Evolutionary conservation across 2,329 filamentous ascomycete genomes (phyloP), one percentile per base, ranked within the genome.

Genomic region (Colletotrichum abscissum): DNA sequence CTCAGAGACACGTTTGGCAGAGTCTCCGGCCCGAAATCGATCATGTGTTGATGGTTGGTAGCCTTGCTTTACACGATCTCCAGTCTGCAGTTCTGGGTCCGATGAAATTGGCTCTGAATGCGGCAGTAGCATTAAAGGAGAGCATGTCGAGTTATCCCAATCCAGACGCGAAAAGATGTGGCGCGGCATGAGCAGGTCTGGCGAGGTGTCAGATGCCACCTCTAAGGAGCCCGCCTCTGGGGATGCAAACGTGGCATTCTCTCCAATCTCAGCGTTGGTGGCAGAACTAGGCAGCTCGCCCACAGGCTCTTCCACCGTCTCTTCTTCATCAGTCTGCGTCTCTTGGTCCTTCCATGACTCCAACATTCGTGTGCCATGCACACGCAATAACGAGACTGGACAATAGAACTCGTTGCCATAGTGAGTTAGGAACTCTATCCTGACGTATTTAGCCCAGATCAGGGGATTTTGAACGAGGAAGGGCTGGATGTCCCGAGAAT

Each of bases 401-500:
- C 97, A 99, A 81, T 98, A 99, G 81, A 94, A 99, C 81, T 99
- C 97, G 77, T 95, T 97, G 9, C 97, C 97, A 81, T 96, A 99
- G 81, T 99, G 96, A 5, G 92, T 95, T 62, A 98, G 82, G 76
- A 98, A 97, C 80, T 99, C 97, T 72, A 99, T 91, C 28, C 95
- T 91, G 55, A 99, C 84, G 83, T 98, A 99, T 75, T 96, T 92
- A 56, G 97, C 95, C 93, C 95, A 99, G 60, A 98, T 98, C 74
- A 97, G 91, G 1, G 97, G 95, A 78, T 98, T 97, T 77, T 97
- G 92, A n/a, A 99, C 89, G 16, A 98, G 85, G 79, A 99, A 99
- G 0, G 97, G 93, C 82, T 99, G 97, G 42, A 99, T 94, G 76
- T 98, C 95, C 65, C 97, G 92, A 9, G 94, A 95, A 80, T 99